Conservation (phyloP, 768 basidiomycete species). For the Auricularia sp. region DNA sequence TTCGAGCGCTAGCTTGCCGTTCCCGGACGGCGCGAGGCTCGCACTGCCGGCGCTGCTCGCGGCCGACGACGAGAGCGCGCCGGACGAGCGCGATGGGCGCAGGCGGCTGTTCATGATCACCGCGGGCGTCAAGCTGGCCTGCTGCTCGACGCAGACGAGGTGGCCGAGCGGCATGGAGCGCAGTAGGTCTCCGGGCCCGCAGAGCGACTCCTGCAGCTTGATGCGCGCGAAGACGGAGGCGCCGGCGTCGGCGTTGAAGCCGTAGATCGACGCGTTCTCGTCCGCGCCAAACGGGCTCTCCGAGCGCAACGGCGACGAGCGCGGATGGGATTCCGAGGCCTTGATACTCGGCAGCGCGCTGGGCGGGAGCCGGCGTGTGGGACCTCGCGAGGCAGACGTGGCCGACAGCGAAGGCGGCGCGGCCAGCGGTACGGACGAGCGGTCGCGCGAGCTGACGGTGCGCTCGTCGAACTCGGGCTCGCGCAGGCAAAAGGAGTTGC, state of each 20-base stretch:
- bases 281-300: neutral
- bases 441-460: slow-evolving; percentile 65
- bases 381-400: no score
- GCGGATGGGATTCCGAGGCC: neutral
- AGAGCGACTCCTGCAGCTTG: neutral
- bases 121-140: neutral
- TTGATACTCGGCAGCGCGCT: slow-evolving; percentile 1
- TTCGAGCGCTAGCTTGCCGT: slow-evolving; percentile 56
- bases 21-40: neutral
- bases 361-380: neutral
- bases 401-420: no score
- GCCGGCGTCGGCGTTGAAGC: neutral
- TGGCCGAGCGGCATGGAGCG: neutral
- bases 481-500: slow-evolving; percentile 23
- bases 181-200: neutral
- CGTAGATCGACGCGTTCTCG: neutral
- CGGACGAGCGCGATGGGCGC: neutral
- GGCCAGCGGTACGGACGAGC: slow-evolving; percentile 12
- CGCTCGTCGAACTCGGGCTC: slow-evolving; percentile 63
- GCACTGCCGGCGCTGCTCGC: neutral
- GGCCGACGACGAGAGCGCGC: neutral
- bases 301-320: neutral
- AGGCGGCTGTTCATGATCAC: neutral
- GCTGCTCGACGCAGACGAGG: neutral
- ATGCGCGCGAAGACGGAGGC: neutral